Conservation (phyloP, 495 filamentous ascomycete species). For the Podospora australis region DNA sequence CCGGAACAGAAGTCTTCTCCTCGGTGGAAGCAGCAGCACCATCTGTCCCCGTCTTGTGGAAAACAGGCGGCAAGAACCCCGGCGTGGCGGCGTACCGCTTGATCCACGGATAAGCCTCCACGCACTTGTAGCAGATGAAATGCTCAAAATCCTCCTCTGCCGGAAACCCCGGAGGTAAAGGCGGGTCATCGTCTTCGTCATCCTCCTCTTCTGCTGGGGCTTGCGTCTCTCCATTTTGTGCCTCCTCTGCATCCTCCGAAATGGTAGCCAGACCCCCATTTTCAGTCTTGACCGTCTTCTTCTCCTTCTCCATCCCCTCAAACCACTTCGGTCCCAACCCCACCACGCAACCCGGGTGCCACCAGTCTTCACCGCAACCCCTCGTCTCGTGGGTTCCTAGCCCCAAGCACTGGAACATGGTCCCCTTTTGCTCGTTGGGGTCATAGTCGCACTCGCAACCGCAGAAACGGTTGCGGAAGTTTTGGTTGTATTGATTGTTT, state of each 20-base stretch:
- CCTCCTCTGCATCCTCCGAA: slow-evolving; percentile 27
- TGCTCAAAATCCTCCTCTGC: slow-evolving; percentile 79
- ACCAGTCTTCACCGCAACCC: slow-evolving; percentile 98
- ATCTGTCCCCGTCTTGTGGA: slow-evolving; percentile 24
- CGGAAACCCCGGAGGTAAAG: slow-evolving; percentile 78
- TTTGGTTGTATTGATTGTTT: slow-evolving; percentile 88
- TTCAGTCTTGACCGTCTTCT: slow-evolving; percentile 27
- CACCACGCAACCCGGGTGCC: slow-evolving; percentile 90
- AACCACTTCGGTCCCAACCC: slow-evolving; percentile 61
- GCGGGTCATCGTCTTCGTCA: slow-evolving; percentile 44
- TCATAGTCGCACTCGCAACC: slow-evolving; percentile 83
- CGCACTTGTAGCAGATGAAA: slow-evolving; percentile 91
- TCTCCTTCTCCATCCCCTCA: slow-evolving; percentile 43
- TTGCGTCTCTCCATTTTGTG: slow-evolving; percentile 14
- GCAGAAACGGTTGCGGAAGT: slow-evolving; percentile 90
- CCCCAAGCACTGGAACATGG: slow-evolving; percentile 98
- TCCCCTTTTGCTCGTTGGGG: slow-evolving; percentile 78
- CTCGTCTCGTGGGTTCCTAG: slow-evolving; percentile 72
- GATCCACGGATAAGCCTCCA: slow-evolving; percentile 86
- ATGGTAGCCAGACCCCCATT: slow-evolving; percentile 31
- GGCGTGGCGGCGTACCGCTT: slow-evolving; percentile 77
- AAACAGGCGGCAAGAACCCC: slow-evolving; percentile 74
- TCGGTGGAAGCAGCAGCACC: background rate
- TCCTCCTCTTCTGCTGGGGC: slow-evolving; percentile 23
- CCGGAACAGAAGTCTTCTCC: background rate